A percentile compares a stretch with the other conserved stretches of the same genome.
Conservation (phyloP, 139 green algal species). For the Gonium pectorale region DNA sequence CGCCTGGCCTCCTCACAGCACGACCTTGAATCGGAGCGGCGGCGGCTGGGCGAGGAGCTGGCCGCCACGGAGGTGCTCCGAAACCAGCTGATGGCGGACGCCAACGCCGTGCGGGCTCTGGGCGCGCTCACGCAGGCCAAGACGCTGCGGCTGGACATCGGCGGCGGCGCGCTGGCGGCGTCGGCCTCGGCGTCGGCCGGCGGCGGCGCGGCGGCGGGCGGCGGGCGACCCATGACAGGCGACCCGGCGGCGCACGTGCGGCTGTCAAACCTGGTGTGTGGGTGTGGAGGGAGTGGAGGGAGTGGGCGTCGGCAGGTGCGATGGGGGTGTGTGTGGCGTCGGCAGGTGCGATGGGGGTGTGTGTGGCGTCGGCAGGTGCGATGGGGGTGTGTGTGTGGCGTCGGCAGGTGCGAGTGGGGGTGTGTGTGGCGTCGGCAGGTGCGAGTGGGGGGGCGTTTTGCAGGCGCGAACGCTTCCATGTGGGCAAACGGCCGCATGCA, state of each 20-base stretch:
- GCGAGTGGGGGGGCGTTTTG: neutral
- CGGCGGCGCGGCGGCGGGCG: neutral
- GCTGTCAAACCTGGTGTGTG: conserved; percentile 25
- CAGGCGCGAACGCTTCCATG: too few species aligned
- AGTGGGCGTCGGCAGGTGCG: neutral
- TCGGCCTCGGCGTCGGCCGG: neutral
- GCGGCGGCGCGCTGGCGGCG: neutral
- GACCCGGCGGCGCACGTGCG: conserved; percentile 20
- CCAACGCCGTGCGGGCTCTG: conserved; percentile 34
- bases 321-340: neutral
- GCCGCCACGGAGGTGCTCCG: neutral
- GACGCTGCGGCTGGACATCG: conserved; percentile 42
- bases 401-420: neutral
- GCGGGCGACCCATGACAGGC: neutral
- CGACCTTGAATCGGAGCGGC: conserved; percentile 45
- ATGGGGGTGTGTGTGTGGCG: neutral
- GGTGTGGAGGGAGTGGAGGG: neutral
- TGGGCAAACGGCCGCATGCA: too few species aligned
- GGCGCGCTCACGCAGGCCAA: conserved; percentile 41
- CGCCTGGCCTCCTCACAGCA: neutral
- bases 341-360: neutral
- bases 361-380: neutral
- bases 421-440: neutral
- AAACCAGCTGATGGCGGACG: conserved; percentile 35
- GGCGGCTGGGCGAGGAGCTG: conserved; percentile 30